phyloP scores from a whole-genome alignment of 192 early-diverging fungal species.

The Endogone sp. region DNA sequence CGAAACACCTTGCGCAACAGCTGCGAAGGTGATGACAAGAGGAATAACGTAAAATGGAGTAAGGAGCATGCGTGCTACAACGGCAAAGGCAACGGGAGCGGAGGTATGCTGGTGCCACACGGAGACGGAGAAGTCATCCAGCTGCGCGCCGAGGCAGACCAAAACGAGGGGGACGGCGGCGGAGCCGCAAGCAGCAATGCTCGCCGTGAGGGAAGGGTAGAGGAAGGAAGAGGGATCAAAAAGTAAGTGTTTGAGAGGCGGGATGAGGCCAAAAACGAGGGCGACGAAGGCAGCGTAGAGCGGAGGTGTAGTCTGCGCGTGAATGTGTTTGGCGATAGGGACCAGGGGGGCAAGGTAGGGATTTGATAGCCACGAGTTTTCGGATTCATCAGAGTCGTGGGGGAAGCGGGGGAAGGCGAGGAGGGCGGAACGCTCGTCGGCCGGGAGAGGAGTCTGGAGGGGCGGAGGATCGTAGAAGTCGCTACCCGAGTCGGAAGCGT shows the following conservation, averaged over 20 bases:
- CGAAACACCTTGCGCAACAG: slow-evolving; percentile 14
- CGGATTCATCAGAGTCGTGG: slow-evolving; percentile 9
- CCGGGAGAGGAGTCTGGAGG: slow-evolving; percentile 8
- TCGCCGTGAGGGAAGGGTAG: slow-evolving; percentile 55
- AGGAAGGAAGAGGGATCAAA: slow-evolving; percentile 55
- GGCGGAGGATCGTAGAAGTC: too few species aligned
- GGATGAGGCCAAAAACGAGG: slow-evolving; percentile 59
- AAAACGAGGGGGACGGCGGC: slow-evolving; percentile 77
- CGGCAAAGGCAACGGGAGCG: slow-evolving; percentile 13
- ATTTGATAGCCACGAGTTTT: neutral
- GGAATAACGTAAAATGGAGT: slow-evolving; percentile 37
- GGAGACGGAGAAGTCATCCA: slow-evolving; percentile 18
- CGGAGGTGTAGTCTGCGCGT: slow-evolving; percentile 59
- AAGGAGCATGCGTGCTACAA: slow-evolving; percentile 31
- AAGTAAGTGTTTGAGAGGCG: slow-evolving; percentile 56
- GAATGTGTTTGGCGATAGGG: slow-evolving; percentile 1
- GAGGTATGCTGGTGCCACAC: neutral
- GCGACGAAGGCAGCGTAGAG: slow-evolving; percentile 67
- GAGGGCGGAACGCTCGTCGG: neutral
- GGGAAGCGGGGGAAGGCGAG: slow-evolving; percentile 1
- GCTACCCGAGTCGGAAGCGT: too few species aligned
- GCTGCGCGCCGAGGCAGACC: slow-evolving; percentile 71
- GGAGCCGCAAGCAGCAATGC: slow-evolving; percentile 68
- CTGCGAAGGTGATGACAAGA: slow-evolving; percentile 15
- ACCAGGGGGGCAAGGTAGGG: neutral